Conservation (phyloP, 805 yeast species). For the Priceomyces medius region DNA sequence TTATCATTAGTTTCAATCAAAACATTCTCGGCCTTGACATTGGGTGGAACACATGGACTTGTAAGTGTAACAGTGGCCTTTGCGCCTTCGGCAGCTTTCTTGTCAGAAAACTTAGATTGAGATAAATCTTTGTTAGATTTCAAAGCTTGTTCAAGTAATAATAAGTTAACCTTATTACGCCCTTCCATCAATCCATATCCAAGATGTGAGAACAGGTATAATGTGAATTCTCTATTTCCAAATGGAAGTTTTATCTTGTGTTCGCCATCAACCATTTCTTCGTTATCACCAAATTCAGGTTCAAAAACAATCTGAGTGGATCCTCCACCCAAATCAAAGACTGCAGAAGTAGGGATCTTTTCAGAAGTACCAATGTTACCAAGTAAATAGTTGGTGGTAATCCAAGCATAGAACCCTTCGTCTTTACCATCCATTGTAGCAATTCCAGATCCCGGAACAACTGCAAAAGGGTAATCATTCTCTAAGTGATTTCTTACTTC, state of each 20-base stretch:
- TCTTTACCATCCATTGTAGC: conserved; percentile 94
- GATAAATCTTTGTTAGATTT: conserved; percentile 23
- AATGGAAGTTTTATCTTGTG: conserved; percentile 78
- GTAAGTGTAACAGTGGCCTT: conserved; percentile 47
- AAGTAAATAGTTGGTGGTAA: conserved; percentile 87
- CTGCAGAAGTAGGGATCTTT: conserved; percentile 88
- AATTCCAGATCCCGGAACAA: conserved; percentile 82
- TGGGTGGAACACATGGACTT: conserved; percentile 91
- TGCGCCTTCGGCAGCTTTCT: conserved; percentile 35
- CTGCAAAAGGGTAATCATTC: conserved; percentile 84
- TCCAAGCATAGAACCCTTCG: conserved; percentile 99
- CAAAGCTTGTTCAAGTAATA: conserved; percentile 55
- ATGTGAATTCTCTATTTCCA: conserved; percentile 74
- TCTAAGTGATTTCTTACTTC: conserved; percentile 79
- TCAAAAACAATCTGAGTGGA: conserved; percentile 98
- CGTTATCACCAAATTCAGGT: conserved; percentile 66
- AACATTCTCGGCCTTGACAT: conserved; percentile 56
- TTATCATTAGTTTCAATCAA: conserved; percentile 52
- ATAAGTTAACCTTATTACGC: conserved; percentile 71
- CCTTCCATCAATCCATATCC: conserved; percentile 97
- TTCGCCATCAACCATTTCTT: conserved; percentile 81
- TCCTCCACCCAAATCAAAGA: conserved; percentile 97
- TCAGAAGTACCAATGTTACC: conserved; percentile 88
- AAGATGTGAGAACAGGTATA: conserved; percentile 92
- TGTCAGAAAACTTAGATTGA: conserved; percentile 21